Evolutionary conservation across 768 basidiomycete species (phyloP), one percentile per base, ranked within the genome.

Genomic region (Russula brevipes): DNA sequence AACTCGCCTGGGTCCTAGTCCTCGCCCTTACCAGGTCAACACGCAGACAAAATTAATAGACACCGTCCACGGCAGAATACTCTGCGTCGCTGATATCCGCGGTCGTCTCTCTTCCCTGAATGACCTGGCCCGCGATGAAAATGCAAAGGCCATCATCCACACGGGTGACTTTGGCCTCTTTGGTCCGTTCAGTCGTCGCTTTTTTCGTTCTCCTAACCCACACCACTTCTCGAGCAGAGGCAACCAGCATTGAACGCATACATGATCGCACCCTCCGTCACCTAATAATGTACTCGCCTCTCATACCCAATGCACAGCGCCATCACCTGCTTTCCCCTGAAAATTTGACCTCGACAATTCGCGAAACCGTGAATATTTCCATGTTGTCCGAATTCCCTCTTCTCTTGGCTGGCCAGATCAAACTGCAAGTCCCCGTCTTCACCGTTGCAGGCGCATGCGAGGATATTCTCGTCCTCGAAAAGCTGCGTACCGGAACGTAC

Each of bases 141-240:
- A 90, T 71, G 97, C 94, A 30, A 84, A 87, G 62, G 96, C 94
- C 17, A 87, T 98, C 73, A 91, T 99, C 63, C 96, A 98, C 73
- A 96, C 95, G 0, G 97, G 97, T 57, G 97, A 99, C 78, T 98
- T 98, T 85, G 97, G 97, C 63, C 97, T 99, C 78, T 97, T 96
- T 75, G 93, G 91, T 87, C 68, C 42, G 67, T 63, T 31, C 24
- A 11, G 7, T 38, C 6, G 6, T 14, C 41, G 39, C 17, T 51
- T 54, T 59, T 42, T 24, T n/a, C 46, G 11, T 24, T 16, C 33
- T 39, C 35, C 44, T 60, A 7, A 35, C 19, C 8, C 68, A 68
- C 60, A 67, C 67, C 9, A 38, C 52, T 66, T 64, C 54, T 61
- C 59, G 54, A 38, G 8, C 75, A 93, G 91, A 94, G 74, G 78